Base-by-base conservation (phyloP, 164 flowering plant genomes). In the Magnolia kwangsiensis region DNA sequence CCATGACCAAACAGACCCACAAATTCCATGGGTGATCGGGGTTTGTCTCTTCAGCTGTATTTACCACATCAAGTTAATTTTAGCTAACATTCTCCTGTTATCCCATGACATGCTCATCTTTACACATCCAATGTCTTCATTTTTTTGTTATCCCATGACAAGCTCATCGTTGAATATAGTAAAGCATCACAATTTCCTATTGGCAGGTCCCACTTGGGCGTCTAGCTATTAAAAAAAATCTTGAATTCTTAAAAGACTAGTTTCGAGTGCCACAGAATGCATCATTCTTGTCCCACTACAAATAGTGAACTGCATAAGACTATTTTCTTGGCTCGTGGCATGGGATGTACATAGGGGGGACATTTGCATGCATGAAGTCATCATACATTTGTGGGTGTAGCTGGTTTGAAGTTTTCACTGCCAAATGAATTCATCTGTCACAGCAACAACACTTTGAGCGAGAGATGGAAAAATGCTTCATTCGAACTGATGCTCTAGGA, bases 391-490 rank as follows among this genome's bases (percentile, higher is more conserved):
- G 14, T 23, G 29, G 18, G 13, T 68, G 50, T 29, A 68, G 71
- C 71, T 18, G 71, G 49, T 31, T 31, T 7, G 13, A 68, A 68
- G 71, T 19, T 1, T 24, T 75, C 63, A 50, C 61, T 14, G 13
- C 6, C 23, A 10, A 24, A 14, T 14, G 14, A 75, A 21, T 77
- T 21, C 7, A 27, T 29, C 19, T 59, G 31, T 73, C 58, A 73
- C 80, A 78, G 80, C 73, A 78, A 37, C 72, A 78, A 37, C 27
- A 49, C 24, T 74, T 78, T 24, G 55, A 61, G n/a, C 65, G 51
- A 59, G 77, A 74, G 68, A 67, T 78, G 74, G 80, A 74, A 61
- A 37, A 37, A 37, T 7, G 45, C 0, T 49, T 78, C 64, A 74
- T 78, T 13, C 63, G 80, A 63, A 74, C 69, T 20, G 69, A 61